Evolutionary conservation across 2,329 filamentous ascomycete genomes (phyloP).

Genomic region (Zymoseptoria crescenta): DNA sequence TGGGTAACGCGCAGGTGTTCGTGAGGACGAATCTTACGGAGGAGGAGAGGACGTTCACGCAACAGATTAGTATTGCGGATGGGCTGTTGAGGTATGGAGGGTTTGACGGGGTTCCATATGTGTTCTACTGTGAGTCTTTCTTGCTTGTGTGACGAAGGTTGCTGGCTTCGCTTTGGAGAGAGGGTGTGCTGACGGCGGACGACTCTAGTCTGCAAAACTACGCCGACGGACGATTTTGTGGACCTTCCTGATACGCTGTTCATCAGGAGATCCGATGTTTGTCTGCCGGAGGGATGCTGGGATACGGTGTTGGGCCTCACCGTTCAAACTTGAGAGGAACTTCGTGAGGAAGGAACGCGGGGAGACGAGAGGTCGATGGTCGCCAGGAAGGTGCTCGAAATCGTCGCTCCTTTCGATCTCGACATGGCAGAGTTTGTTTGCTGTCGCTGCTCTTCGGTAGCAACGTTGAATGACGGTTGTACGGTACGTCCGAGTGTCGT

Average conservation of each 20-base stretch:
- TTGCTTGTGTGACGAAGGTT: background rate
- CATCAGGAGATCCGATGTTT: background rate
- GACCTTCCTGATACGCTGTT: background rate
- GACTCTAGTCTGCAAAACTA: background rate
- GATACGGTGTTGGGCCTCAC: background rate
- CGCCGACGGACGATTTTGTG: background rate
- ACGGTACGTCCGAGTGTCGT: too few relatives aligned
- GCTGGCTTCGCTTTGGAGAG: background rate
- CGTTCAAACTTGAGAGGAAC: background rate
- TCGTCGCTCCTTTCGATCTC: too few relatives aligned
- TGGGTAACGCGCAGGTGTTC: background rate
- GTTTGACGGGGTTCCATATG: background rate
- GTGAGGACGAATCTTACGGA: background rate
- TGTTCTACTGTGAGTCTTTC: background rate
- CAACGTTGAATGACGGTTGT: too few relatives aligned
- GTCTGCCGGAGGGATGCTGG: background rate
- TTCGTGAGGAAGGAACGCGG: background rate
- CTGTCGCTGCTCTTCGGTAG: too few relatives aligned
- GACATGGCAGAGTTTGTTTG: too few relatives aligned
- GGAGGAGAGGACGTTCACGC: background rate
- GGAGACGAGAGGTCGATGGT: too few relatives aligned
- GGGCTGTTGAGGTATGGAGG: background rate
- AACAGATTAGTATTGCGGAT: background rate
- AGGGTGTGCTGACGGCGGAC: background rate
- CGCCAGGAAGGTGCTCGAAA: too few relatives aligned